These are phyloP conservation scores for Lantana camara DNA, from an alignment of 257 asterid genomes.

Conservation along the genomic window DNA sequence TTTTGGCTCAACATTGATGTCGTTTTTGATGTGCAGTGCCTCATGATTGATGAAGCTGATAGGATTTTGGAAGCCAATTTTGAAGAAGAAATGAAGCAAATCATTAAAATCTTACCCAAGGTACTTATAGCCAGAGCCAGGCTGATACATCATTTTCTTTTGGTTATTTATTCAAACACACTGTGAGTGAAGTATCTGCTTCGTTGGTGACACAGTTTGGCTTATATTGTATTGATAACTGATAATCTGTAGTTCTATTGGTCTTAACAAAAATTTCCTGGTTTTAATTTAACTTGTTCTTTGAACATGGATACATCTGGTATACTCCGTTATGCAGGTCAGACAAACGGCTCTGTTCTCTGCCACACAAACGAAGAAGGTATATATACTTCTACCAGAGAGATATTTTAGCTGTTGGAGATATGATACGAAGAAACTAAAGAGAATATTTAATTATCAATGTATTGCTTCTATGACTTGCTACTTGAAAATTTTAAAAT, in stretches of 20 bases:
- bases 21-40: slow-evolving; percentile 73
- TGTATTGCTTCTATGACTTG: background rate
- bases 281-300: too few relatives aligned
- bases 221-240: too few relatives aligned
- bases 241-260: too few relatives aligned
- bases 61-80: slow-evolving; percentile 93
- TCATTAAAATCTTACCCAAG: slow-evolving; percentile 82
- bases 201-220: too few relatives aligned
- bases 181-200: too few relatives aligned
- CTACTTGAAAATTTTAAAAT: background rate
- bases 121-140: slow-evolving; percentile 38
- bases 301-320: too few relatives aligned
- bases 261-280: too few relatives aligned
- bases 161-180: slow-evolving; percentile 9
- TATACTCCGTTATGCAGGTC: slow-evolving; percentile 48
- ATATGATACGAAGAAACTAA: slow-evolving; percentile 2
- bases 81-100: slow-evolving; percentile 92
- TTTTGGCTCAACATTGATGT: too few relatives aligned
- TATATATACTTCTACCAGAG: slow-evolving; percentile 28
- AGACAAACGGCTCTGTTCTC: slow-evolving; percentile 98
- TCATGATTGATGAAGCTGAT: slow-evolving; percentile 94
- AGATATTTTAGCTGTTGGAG: background rate
- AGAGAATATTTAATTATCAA: background rate
- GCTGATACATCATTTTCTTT: background rate
- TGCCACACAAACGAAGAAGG: slow-evolving; percentile 98